Base-by-base conservation (phyloP, 495 filamentous ascomycete genomes). In the Neurospora sp. region DNA sequence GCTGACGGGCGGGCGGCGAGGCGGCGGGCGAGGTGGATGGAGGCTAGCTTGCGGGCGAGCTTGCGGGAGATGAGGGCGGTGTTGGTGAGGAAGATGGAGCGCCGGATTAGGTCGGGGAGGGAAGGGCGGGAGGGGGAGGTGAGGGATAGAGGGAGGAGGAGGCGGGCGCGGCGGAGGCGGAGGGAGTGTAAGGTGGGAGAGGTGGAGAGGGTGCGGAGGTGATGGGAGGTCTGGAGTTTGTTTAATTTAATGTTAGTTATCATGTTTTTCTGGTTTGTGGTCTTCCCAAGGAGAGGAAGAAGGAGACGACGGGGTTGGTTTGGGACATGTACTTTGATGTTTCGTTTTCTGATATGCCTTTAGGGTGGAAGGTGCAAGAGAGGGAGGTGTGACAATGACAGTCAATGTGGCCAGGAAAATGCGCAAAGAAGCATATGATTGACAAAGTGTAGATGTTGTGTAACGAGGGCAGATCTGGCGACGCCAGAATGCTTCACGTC, bases 41-140 rank as follows among this genome's bases (percentile, higher is more conserved):
- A 79, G n/a, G 85, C 83, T 3, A 90, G 82, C 38, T 78, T 84
- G 27, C 86, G 82, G 27, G 84, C 83, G 16, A 90, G 82, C 20
- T 79, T 78, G 35, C 89, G 85, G 22, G 88, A 88, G 69, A 85
- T 80, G 53, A 87, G 80, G 27, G 86, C 83, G 18, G 86, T 88
- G 45, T 83, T 81, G 68, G 88, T 88, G n/a, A 90, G 72, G 79
- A 89, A 88, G 78, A 91, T 89, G 75, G 80, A 83, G n/a, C 86
- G 82, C 2, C 78, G 78, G 65, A 86, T 85, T 27, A 88, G 84
- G 40, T 86, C 82, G 9, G 83, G 70, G 3, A 88, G 84, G 18
- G 87, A 83, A 7, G 89, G 88, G 9, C 89, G 86, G 12, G 79
- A 79, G 8, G 84, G 83, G 9, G 85, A 85, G 42, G 79, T 76